phyloP scores from a whole-genome alignment of 2,329 filamentous ascomycete genomes.

The Penicillium sp. region DNA sequence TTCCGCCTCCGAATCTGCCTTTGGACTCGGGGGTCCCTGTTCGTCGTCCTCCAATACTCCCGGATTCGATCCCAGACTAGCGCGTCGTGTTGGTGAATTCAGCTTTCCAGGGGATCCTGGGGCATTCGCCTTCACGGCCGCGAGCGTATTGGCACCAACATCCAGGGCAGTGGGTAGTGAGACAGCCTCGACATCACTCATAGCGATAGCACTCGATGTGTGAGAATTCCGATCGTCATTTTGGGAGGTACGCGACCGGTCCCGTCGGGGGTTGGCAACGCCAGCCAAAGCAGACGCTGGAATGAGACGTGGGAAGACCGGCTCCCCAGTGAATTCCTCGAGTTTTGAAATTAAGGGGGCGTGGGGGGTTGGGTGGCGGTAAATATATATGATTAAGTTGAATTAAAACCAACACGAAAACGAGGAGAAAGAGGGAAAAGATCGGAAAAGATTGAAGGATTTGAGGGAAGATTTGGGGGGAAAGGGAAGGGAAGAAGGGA shows the following conservation, averaged over 20 bases:
- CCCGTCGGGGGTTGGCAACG: constrained; percentile 32
- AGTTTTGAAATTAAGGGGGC: neutral
- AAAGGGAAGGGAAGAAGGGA: constrained; percentile 5
- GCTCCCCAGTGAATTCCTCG: neutral
- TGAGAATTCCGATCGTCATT: constrained; percentile 45
- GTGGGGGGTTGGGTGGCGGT: neutral
- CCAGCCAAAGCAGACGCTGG: constrained; percentile 35
- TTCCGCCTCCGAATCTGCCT: constrained; percentile 51
- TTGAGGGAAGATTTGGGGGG: constrained; percentile 1
- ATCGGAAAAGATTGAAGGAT: constrained; percentile 6
- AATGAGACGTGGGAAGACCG: constrained; percentile 4
- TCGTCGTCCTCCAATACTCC: constrained; percentile 29
- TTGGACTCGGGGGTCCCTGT: constrained; percentile 40
- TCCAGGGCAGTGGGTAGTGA: constrained; percentile 40
- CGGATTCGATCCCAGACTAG: constrained; percentile 24
- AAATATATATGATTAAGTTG: constrained; percentile 3
- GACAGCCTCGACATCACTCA: constrained; percentile 49
- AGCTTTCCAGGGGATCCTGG: constrained; percentile 25
- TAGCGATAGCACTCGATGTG: constrained; percentile 46
- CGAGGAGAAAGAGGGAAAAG: constrained; percentile 6
- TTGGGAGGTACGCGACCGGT: constrained; percentile 41
- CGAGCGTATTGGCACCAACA: constrained; percentile 33
- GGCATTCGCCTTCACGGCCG: constrained; percentile 32
- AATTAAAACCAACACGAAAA: neutral
- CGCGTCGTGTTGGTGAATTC: constrained; percentile 19